phyloP scores from a whole-genome alignment of 352 stramenopile species.

The Thalassiosira hispida region DNA sequence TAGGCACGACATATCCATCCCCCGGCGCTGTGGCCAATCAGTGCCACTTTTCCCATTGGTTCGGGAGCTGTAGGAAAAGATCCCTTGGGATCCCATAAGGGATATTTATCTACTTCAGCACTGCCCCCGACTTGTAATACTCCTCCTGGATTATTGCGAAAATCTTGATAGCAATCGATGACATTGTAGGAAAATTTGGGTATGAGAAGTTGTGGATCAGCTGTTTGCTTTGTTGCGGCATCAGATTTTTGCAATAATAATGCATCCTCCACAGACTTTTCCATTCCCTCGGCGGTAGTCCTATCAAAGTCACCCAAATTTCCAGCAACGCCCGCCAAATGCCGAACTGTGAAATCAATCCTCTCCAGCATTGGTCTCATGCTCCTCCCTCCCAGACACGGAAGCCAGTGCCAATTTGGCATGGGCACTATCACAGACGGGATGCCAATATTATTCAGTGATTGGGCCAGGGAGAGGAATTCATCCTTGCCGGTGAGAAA shows the following conservation, averaged over 20 bases:
- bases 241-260: background rate
- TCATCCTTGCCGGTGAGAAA: constrained; percentile 79
- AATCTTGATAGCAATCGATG: constrained; percentile 68
- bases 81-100: constrained; percentile 63
- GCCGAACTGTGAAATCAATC: constrained; percentile 74
- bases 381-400: constrained; percentile 66
- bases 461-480: constrained; percentile 50
- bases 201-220: constrained; percentile 57
- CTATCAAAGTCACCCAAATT: constrained; percentile 49
- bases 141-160: constrained; percentile 74
- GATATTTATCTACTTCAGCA: constrained; percentile 69
- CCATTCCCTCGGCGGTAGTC: constrained; percentile 7
- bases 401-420: constrained; percentile 77
- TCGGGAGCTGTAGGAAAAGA: constrained; percentile 53
- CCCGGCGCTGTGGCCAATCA: constrained; percentile 77
- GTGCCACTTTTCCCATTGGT: constrained; percentile 56
- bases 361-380: constrained; percentile 75
- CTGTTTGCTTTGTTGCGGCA: background rate
- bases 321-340: constrained; percentile 53
- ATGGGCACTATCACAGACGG: constrained; percentile 71
- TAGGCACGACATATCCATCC: constrained; percentile 77
- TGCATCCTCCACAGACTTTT: constrained; percentile 27
- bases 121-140: constrained; percentile 70
- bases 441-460: constrained; percentile 60
- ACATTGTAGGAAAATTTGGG: constrained; percentile 69